Percentiles rank a stretch among this genome's conserved stretches.
phyloP scores from a whole-genome alignment of 2,329 filamentous ascomycete species.

The Phoma sp. region DNA sequence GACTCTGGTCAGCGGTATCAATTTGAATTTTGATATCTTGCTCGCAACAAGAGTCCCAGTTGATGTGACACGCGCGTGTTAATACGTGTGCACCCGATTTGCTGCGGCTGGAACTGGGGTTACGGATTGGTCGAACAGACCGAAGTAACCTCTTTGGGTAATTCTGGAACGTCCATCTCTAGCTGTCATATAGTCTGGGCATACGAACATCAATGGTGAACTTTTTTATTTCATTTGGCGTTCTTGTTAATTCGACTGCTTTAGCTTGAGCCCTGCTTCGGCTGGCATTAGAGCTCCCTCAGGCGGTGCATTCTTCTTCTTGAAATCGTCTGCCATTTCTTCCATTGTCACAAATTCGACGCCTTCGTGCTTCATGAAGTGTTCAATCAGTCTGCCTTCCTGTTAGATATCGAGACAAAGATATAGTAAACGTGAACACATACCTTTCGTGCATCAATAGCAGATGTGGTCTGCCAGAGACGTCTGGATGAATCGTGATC shows the following conservation, averaged over 20 bases:
- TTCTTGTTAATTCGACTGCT: slow-evolving; percentile 22
- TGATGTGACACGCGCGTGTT: not conserved
- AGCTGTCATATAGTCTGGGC: slow-evolving; percentile 1
- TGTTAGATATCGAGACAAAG: not conserved
- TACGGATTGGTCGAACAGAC: not conserved
- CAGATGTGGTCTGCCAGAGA: slow-evolving; percentile 69
- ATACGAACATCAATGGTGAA: not conserved
- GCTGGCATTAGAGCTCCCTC: slow-evolving; percentile 67
- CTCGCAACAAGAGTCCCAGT: not conserved
- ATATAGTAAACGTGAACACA: slow-evolving; percentile 6
- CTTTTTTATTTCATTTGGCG: no score
- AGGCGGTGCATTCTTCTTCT: slow-evolving; percentile 65
- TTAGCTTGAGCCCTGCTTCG: slow-evolving; percentile 59
- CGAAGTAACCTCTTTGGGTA: slow-evolving; percentile 1
- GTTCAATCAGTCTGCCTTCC: slow-evolving; percentile 63
- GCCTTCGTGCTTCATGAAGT: slow-evolving; percentile 68
- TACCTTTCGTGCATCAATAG: slow-evolving; percentile 74
- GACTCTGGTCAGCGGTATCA: slow-evolving; percentile 1
- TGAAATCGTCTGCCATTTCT: slow-evolving; percentile 75
- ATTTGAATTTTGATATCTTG: not conserved
- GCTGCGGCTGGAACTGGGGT: not conserved
- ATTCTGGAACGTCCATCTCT: not conserved
- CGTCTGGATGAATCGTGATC: slow-evolving; percentile 76
- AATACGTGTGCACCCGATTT: not conserved
- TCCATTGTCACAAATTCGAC: slow-evolving; percentile 74